A percentile compares a stretch with the other conserved stretches of the same genome.
Evolutionary conservation across 257 asterid species (phyloP).

Genomic region (Nicotiana undulata): DNA sequence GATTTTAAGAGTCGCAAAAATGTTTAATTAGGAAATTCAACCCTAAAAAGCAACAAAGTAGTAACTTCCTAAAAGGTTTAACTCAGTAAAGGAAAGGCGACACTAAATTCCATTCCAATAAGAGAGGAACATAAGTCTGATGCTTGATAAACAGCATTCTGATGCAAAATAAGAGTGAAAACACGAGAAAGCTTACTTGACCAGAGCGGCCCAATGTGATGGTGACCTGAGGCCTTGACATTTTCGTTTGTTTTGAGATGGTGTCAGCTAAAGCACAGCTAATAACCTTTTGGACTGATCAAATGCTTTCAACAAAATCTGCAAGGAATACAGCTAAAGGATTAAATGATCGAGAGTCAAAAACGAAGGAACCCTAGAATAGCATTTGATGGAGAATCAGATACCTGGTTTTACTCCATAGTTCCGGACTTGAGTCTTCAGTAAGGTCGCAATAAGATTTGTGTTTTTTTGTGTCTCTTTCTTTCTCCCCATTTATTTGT

Average conservation of each 20-base stretch:
- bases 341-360: neutral
- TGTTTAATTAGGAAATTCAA: neutral
- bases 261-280: neutral
- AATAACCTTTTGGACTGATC: neutral
- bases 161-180: neutral
- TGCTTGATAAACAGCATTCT: neutral
- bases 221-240: constrained; percentile 50
- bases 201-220: constrained; percentile 66
- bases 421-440: neutral
- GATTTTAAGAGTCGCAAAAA: neutral
- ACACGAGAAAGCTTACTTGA: constrained; percentile 29
- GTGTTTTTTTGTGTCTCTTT: neutral
- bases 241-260: neutral
- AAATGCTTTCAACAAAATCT: neutral
- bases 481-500: neutral
- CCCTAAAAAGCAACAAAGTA: neutral
- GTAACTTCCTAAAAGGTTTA: neutral
- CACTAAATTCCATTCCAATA: neutral
- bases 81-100: neutral
- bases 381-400: neutral
- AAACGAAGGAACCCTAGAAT: neutral
- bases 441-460: neutral
- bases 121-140: neutral
- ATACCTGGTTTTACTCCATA: neutral
- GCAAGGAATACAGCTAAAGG: neutral